These are phyloP conservation scores for Calonectria fujianensis DNA, from an alignment of 2,329 filamentous ascomycete genomes.

Conservation along the genomic window DNA sequence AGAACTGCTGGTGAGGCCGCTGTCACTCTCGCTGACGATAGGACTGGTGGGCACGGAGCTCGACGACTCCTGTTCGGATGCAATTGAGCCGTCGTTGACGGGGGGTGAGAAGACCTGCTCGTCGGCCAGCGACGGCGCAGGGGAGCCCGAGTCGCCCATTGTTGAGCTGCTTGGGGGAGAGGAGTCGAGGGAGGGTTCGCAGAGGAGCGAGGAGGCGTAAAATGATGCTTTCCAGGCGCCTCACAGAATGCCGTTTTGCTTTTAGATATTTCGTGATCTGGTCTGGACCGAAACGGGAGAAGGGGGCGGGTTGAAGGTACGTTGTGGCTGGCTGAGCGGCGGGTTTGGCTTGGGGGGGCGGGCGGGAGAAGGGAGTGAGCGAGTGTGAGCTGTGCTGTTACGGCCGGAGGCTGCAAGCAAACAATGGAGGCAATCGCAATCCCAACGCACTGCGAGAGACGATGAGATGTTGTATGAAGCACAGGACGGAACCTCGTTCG, in stretches of 20 bases:
- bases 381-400: not conserved
- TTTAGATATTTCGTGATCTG: slow-evolving; percentile 31
- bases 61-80: slow-evolving; percentile 37
- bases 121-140: slow-evolving; percentile 55
- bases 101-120: slow-evolving; percentile 45
- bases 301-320: slow-evolving; percentile 22
- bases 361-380: slow-evolving; percentile 30
- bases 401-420: slow-evolving; percentile 4
- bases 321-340: slow-evolving; percentile 33
- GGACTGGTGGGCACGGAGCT: slow-evolving; percentile 38
- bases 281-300: slow-evolving; percentile 20
- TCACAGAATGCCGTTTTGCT: slow-evolving; percentile 33
- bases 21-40: slow-evolving; percentile 11
- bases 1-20: slow-evolving; percentile 8
- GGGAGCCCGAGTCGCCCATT: slow-evolving; percentile 50
- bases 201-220: slow-evolving; percentile 13
- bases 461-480: not conserved
- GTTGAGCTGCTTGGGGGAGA: slow-evolving; percentile 38
- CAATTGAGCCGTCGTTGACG: slow-evolving; percentile 39
- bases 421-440: not conserved
- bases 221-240: slow-evolving; percentile 4
- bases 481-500: not conserved
- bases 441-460: not conserved
- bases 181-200: slow-evolving; percentile 10
- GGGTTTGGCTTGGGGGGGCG: slow-evolving; percentile 28